Conservation (phyloP, 192 early-diverging fungal genomes). For the Linnemannia hyalina region DNA sequence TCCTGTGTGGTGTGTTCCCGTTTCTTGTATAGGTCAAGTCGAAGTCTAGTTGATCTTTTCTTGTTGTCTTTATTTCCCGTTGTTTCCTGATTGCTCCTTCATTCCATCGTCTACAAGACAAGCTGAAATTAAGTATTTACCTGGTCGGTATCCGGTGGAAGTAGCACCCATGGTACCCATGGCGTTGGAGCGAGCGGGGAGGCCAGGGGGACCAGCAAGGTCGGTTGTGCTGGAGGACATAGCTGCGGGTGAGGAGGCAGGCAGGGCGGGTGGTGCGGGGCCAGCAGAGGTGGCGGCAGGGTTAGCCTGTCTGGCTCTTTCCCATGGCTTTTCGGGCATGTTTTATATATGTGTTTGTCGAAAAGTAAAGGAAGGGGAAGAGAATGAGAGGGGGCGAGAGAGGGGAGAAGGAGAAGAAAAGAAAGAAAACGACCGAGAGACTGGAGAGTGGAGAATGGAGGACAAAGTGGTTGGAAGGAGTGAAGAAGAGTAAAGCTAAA, state of each 20-base stretch:
- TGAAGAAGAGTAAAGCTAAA: background rate
- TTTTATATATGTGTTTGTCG: constrained; percentile 60
- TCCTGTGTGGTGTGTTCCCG: background rate
- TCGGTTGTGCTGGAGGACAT: constrained; percentile 30
- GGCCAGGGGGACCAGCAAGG: constrained; percentile 51
- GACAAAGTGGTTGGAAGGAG: background rate
- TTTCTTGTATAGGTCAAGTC: background rate
- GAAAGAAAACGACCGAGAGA: background rate
- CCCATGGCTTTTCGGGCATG: constrained; percentile 76
- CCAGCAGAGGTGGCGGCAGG: constrained; percentile 49
- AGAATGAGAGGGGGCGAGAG: background rate
- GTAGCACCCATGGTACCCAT: constrained; percentile 20
- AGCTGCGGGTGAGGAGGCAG: constrained; percentile 36
- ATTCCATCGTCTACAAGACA: background rate
- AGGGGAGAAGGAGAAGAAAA: background rate
- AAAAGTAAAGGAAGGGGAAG: constrained; percentile 56
- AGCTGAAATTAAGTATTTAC: constrained; percentile 17
- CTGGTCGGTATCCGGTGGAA: constrained; percentile 32
- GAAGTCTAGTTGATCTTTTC: background rate
- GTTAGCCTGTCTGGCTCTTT: constrained; percentile 63
- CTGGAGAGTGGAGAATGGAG: background rate
- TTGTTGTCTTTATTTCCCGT: background rate
- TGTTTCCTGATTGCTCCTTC: too few species aligned
- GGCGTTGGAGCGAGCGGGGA: constrained; percentile 57
- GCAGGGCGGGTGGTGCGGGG: constrained; percentile 43